These are phyloP conservation scores for Dendrobium chrysotoxum DNA, from an alignment of 106 monocot species.

Conservation along the genomic window DNA sequence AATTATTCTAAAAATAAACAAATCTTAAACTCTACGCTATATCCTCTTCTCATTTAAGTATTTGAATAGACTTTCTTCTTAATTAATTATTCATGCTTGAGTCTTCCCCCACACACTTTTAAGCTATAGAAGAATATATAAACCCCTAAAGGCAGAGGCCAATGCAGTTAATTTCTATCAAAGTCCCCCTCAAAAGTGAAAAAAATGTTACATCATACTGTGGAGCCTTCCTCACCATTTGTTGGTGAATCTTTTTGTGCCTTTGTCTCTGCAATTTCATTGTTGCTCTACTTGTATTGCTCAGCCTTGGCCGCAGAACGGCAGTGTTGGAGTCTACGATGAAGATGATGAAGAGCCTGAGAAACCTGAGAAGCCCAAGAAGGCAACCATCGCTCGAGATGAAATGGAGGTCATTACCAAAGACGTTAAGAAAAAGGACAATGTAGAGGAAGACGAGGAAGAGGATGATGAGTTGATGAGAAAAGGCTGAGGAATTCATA, in stretches of 20 bases:
- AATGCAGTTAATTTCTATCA: background rate
- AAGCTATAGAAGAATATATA: background rate
- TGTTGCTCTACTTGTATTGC: background rate
- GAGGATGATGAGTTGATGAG: background rate
- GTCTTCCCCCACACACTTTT: background rate
- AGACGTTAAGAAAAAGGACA: background rate
- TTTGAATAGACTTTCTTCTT: too few species aligned
- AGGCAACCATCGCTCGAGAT: background rate
- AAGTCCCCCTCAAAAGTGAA: background rate
- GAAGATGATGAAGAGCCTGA: background rate
- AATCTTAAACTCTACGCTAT: too few species aligned
- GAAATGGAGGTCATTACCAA: background rate
- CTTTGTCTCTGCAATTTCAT: slow-evolving; percentile 5
- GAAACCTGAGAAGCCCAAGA: background rate
- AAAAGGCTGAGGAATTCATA: slow-evolving; percentile 6
- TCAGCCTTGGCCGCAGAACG: background rate
- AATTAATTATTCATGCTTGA: too few species aligned
- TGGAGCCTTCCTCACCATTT: background rate
- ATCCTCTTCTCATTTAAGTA: too few species aligned
- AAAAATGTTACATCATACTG: background rate
- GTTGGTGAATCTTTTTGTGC: background rate
- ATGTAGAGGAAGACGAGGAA: background rate
- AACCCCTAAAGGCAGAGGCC: background rate
- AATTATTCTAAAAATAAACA: too few species aligned
- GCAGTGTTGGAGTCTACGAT: background rate